Evolutionary conservation across 106 monocot genomes (phyloP), one percentile per base, ranked within the genome.

Genomic region (Dioscorea alata): DNA sequence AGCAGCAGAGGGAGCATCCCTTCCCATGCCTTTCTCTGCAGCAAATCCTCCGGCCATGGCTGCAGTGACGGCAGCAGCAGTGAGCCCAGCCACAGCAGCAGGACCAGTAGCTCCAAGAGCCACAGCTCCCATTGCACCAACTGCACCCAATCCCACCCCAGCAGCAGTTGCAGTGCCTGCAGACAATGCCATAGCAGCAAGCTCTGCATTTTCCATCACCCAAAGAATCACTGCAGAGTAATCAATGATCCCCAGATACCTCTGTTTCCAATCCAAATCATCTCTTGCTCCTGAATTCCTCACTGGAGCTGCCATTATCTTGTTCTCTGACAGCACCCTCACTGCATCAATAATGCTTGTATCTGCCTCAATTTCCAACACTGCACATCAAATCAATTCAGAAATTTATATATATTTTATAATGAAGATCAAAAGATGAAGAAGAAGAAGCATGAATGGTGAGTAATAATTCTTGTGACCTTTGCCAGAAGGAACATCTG

Each of bases 201-300:
- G 78, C 73, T 90, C 93, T 32, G 87, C 87, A 79, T 99, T 93
- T 58, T 93, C 92, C 56, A 99, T 52, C 54, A 99, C 83, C 93
- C 99, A 99, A 1, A 84, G 71, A 67, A 99, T 33, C 53, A 99
- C 75, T 63, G 90, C 87, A 67, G 87, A 81, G 71, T 99, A 93
- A 78, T 93, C 90, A 10, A 99, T 70, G 54, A 99, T 75, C 21
- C 93, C 99, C 54, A 99, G 71, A 69, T 93, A 99, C 50, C 81
- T 81, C n/a, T 61, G 64, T 52, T 65, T 83, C 87, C 87, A 99
- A 68, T 82, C 77, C 23, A 34, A 67, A 49, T 19, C 73, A 42
- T 61, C 63, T 4, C 25, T 70, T 62, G 64, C 56, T 19, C 82
- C 79, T 2, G 83, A 79, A 69, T 90, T 85, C 54, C 66, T 78